These are phyloP conservation scores for Euptelea pleiosperma DNA, from an alignment of 164 flowering plant species.

Conservation along the genomic window DNA sequence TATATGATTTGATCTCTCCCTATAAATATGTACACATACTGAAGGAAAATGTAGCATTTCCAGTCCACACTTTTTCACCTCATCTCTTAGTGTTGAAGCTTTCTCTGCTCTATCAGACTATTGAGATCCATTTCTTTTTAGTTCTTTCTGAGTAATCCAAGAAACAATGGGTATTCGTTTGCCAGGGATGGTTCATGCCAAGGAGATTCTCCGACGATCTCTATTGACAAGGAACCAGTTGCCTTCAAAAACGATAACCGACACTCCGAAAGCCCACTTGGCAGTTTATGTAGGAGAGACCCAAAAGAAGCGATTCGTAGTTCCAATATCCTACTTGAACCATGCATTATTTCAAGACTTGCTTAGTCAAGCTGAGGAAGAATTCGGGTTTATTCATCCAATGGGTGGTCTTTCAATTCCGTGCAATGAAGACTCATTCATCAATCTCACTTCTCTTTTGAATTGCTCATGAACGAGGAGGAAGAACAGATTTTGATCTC, in stretches of 20 bases:
- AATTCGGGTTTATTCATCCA: slow-evolving; percentile 41
- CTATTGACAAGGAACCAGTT: no score
- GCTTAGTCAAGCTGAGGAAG: slow-evolving; percentile 39
- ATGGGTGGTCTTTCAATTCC: slow-evolving; percentile 33
- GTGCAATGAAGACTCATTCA: slow-evolving; percentile 21
- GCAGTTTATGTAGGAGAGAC: slow-evolving; percentile 47
- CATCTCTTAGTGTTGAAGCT: no score
- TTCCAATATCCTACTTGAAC: slow-evolving; percentile 43
- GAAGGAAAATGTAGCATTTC: background rate
- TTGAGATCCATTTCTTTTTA: no score
- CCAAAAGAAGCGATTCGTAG: slow-evolving; percentile 37
- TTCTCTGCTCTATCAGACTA: no score
- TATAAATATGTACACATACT: background rate
- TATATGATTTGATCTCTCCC: no score
- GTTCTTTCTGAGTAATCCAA: background rate
- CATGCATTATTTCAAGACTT: slow-evolving; percentile 40
- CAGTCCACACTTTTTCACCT: no score
- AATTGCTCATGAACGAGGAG: background rate
- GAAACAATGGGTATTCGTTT: slow-evolving; percentile 11
- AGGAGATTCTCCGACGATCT: slow-evolving; percentile 1
- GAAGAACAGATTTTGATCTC: background rate
- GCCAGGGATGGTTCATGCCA: slow-evolving; percentile 12
- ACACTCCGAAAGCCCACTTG: slow-evolving; percentile 32
- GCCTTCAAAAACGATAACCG: background rate
- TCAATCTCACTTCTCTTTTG: slow-evolving; percentile 21